Conservation (phyloP, 495 filamentous ascomycete genomes). For the Daldinia loculata region DNA sequence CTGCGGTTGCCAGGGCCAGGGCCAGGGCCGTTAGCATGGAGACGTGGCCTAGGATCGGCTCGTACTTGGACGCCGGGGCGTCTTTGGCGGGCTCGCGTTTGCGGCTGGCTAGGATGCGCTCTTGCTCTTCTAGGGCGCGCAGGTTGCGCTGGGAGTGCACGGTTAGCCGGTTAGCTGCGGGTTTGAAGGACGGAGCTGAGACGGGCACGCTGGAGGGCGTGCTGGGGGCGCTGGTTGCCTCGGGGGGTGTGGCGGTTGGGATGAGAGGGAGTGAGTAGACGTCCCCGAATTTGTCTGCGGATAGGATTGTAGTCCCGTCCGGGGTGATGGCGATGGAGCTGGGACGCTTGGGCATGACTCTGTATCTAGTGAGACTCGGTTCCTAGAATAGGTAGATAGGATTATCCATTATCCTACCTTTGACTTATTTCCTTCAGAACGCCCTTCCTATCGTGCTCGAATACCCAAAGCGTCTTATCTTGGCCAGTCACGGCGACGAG, state of each 20-base stretch:
- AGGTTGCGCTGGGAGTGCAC: conserved; percentile 87
- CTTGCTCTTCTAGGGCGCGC: conserved; percentile 76
- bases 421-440: conserved; percentile 72
- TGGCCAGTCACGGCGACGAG: conserved; percentile 82
- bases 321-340: conserved; percentile 74
- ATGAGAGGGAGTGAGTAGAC: conserved; percentile 89
- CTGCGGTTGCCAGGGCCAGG: conserved; percentile 51
- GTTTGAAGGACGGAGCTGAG: conserved; percentile 43
- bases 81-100: conserved; percentile 49
- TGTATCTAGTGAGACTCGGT: conserved; percentile 46
- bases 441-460: conserved; percentile 69
- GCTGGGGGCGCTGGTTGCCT: conserved; percentile 11
- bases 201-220: conserved; percentile 13
- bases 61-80: conserved; percentile 69
- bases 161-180: conserved; percentile 73
- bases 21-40: conserved; percentile 85
- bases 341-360: conserved; percentile 88
- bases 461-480: conserved; percentile 89
- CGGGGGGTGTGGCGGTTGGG: conserved; percentile 42
- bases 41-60: conserved; percentile 87
- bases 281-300: conserved; percentile 94
- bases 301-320: conserved; percentile 75
- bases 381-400: not conserved
- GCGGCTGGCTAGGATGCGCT: conserved; percentile 57
- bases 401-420: conserved; percentile 62